Evolutionary conservation across 2,329 filamentous ascomycete genomes (phyloP), one percentile per base, ranked within the genome.

Genomic region (Colletotrichum trifolii): DNA sequence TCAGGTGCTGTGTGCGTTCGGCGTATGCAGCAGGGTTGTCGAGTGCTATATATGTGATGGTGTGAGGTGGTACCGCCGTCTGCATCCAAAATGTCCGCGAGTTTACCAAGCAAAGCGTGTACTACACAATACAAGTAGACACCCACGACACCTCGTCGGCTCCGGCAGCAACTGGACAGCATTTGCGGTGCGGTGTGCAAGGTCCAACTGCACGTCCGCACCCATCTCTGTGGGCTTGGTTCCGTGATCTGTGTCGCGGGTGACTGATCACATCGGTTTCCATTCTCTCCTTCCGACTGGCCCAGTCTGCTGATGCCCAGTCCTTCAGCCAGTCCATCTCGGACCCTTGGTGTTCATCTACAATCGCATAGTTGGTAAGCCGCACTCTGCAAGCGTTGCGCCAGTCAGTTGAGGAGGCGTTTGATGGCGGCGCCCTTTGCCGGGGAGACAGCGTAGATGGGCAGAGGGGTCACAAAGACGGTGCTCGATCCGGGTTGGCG

Each of bases 331-430:
- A 25, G 25, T 25, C 25, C 4, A 4, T 25, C 25, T 25, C 25
- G 25, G 25, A 25, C 25, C 25, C 4, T 25, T 25, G 25, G 25
- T 25, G 25, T 25, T 36, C 58, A 53, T 42, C 36, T 15, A 38
- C 40, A 25, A 25, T 9, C 48, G 63, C 52, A 25, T 62, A 54
- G 52, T 35, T 13, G 47, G 39, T 12, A 43, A 46, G 63, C 58
- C 58, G 36, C 35, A 56, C 34, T 40, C 47, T 35, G 62, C 58
- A 65, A 65, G 62, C 46, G 58, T 62, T 48, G 17, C 40, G 62
- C 47, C 62, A 65, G 62, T 65, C 62, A 55, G 57, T 65, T 61
- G 62, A 61, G 62, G 57, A 54, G 52, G 57, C 48, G 36, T 35
- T 35, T 47, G 17, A 38, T 10, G 43, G 43, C 13, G 17, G 43